A percentile compares a stretch with the other conserved stretches of the same genome.
phyloP scores from a whole-genome alignment of 1,139 yeast genomes.

The Ogataea hybrid region DNA sequence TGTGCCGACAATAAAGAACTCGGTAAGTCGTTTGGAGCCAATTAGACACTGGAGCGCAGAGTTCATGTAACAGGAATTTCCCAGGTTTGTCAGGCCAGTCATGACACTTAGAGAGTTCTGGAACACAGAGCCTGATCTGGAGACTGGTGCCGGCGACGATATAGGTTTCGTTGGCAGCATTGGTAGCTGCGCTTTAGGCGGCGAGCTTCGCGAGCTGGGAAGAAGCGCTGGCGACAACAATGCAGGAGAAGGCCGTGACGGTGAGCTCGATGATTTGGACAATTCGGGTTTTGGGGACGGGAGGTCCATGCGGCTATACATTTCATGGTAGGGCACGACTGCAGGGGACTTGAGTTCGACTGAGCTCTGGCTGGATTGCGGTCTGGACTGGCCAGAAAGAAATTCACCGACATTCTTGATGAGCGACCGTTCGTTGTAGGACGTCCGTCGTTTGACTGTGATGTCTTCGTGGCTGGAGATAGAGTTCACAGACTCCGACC shows the following conservation, averaged over 20 bases:
- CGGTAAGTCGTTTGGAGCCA: constrained; percentile 40
- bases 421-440: constrained; percentile 16
- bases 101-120: constrained; percentile 38
- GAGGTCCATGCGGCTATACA: neutral
- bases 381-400: constrained; percentile 11
- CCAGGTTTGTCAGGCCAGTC: constrained; percentile 67
- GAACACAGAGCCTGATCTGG: constrained; percentile 13
- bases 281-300: constrained; percentile 1
- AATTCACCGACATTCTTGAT: constrained; percentile 20
- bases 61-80: constrained; percentile 73
- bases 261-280: constrained; percentile 8
- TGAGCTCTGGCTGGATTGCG: constrained; percentile 15
- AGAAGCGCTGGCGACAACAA: constrained; percentile 16
- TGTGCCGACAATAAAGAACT: constrained; percentile 50
- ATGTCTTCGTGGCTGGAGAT: constrained; percentile 15
- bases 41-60: constrained; percentile 66
- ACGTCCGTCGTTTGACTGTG: constrained; percentile 9
- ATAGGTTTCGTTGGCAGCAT: constrained; percentile 4
- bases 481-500: constrained; percentile 14
- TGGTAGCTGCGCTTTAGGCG: constrained; percentile 16
- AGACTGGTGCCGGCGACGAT: constrained; percentile 7
- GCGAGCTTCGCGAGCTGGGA: constrained; percentile 8
- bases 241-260: constrained; percentile 21
- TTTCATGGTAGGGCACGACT: constrained; percentile 7
- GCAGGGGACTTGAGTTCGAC: neutral